Percentiles rank a stretch among this genome's conserved stretches.
phyloP scores from a whole-genome alignment of 805 yeast genomes.

The Monosporozyma solicola region DNA sequence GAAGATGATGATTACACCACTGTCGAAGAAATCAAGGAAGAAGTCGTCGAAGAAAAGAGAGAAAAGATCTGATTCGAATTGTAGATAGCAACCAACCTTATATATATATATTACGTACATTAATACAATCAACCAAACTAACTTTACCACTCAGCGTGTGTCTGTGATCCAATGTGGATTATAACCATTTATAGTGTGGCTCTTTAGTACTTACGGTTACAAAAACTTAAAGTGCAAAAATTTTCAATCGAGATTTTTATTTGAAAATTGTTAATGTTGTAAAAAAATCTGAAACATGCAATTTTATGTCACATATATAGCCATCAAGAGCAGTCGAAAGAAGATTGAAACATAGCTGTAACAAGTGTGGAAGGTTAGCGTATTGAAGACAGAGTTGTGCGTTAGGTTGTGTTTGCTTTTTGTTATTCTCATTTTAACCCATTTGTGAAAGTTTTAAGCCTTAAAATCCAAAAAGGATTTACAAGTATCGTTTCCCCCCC shows the following conservation, averaged over 20 bases:
- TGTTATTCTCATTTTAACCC: neutral
- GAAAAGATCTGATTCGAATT: constrained; percentile 33
- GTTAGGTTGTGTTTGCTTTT: neutral
- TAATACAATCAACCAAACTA: neutral
- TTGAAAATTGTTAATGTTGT: neutral
- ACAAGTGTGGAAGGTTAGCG: neutral
- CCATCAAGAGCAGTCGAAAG: neutral
- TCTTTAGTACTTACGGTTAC: neutral
- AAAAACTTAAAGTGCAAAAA: neutral
- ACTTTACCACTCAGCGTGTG: neutral
- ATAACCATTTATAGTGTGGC: no score
- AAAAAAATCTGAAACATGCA: neutral
- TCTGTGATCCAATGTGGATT: neutral
- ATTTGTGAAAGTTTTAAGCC: neutral
- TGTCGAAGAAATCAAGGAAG: constrained; percentile 74
- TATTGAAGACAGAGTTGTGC: neutral
- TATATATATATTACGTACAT: neutral
- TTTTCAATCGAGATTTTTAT: neutral
- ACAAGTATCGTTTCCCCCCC: neutral
- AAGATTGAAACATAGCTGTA: neutral
- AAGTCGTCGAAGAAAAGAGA: constrained; percentile 60
- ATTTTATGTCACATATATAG: neutral
- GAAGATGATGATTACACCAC: constrained; percentile 45
- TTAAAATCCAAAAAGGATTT: no score
- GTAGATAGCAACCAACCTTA: neutral